phyloP scores from a whole-genome alignment of 495 filamentous ascomycete genomes.

The Penicillium maclennaniae region DNA sequence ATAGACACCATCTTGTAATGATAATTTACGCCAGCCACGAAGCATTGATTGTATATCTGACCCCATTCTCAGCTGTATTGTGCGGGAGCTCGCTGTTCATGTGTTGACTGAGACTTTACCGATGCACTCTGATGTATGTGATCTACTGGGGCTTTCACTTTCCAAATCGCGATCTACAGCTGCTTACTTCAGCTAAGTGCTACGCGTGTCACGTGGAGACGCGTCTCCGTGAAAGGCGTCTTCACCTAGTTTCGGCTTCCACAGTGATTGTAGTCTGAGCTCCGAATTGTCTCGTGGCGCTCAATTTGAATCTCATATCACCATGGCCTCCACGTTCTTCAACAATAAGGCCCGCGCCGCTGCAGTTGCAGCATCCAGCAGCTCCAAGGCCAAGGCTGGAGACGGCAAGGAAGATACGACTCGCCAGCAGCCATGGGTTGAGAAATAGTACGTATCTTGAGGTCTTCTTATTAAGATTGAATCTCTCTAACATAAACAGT shows the following conservation, averaged over 20 bases:
- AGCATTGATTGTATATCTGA: constrained; percentile 2
- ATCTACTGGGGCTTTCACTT: too few relatives aligned
- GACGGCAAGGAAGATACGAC: constrained; percentile 59
- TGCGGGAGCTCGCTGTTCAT: too few relatives aligned
- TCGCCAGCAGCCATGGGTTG: constrained; percentile 89
- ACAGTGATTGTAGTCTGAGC: constrained; percentile 4
- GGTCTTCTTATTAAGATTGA: too few relatives aligned
- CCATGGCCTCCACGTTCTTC: constrained; percentile 73
- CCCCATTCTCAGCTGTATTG: background rate
- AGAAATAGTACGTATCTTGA: constrained; percentile 96
- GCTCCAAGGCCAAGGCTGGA: constrained; percentile 49
- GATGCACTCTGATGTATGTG: too few relatives aligned
- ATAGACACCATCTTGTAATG: constrained; percentile 28
- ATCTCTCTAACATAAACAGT: constrained; percentile 41
- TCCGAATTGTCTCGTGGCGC: background rate
- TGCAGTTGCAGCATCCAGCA: constrained; percentile 56
- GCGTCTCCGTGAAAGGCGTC: constrained; percentile 30
- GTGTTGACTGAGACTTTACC: too few relatives aligned
- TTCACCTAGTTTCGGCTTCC: constrained; percentile 3
- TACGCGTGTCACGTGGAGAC: constrained; percentile 42
- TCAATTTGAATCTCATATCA: constrained; percentile 26
- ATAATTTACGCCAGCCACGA: constrained; percentile 5
- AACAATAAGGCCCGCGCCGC: constrained; percentile 90
- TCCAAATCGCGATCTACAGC: too few relatives aligned
- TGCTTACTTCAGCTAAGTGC: constrained; percentile 13